Evolutionary conservation across 164 flowering plant species (phyloP).

Genomic region (Brasenia schreberi): DNA sequence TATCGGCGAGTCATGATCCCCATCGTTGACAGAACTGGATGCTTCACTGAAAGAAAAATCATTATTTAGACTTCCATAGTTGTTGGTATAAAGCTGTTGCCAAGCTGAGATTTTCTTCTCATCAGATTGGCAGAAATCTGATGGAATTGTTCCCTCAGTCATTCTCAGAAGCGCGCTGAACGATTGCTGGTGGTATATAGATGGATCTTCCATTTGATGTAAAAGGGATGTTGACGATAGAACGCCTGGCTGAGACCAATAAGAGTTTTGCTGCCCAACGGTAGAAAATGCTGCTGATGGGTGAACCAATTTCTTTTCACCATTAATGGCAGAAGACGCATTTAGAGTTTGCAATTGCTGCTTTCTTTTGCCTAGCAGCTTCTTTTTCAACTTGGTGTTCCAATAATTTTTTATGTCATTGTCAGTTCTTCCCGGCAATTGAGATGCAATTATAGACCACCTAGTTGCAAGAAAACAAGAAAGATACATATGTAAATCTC

Average conservation of each 20-base stretch:
- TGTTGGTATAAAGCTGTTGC: neutral
- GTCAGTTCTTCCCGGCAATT: conserved; percentile 75
- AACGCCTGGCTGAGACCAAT: conserved; percentile 20
- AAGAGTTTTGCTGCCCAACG: conserved; percentile 11
- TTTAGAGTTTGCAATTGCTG: conserved; percentile 38
- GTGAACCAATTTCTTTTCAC: conserved; percentile 24
- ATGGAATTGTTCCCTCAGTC: neutral
- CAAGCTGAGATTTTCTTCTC: neutral
- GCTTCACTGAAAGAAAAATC: neutral
- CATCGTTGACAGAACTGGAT: neutral
- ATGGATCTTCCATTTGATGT: neutral
- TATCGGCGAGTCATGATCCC: neutral
- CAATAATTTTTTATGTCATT: conserved; percentile 86
- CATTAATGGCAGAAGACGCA: conserved; percentile 15
- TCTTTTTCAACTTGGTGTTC: conserved; percentile 86
- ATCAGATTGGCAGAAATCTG: neutral
- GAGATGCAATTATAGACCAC: conserved; percentile 86
- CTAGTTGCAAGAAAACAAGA: conserved; percentile 13
- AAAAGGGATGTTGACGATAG: neutral
- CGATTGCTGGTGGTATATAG: neutral
- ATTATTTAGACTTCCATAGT: neutral
- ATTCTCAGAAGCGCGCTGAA: neutral
- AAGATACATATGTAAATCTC: neutral
- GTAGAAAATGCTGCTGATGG: conserved; percentile 8
- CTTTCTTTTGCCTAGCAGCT: conserved; percentile 53